phyloP scores from a whole-genome alignment of 768 basidiomycete species.

The Phanerochaete sordida region DNA sequence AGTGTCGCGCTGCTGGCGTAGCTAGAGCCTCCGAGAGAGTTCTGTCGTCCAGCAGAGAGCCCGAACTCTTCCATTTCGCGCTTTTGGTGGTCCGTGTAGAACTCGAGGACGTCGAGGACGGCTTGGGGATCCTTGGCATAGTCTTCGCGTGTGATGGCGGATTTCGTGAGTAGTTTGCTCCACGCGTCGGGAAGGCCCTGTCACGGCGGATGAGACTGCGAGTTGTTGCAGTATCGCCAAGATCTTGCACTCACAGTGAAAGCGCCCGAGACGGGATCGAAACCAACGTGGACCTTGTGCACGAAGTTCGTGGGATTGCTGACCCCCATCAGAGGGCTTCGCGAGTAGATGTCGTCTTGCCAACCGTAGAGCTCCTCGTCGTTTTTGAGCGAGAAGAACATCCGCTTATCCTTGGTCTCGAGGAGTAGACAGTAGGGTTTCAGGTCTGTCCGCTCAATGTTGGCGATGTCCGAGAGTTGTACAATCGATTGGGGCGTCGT shows the following conservation, averaged over 20 bases:
- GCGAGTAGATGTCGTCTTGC: constrained; percentile 95
- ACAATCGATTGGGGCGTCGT: constrained; percentile 53
- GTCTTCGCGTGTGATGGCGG: constrained; percentile 96
- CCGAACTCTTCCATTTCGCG: constrained; percentile 76
- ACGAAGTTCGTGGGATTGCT: constrained; percentile 96
- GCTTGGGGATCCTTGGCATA: constrained; percentile 97
- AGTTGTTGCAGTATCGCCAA: not conserved
- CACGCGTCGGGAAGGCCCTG: constrained; percentile 97
- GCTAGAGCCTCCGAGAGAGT: constrained; percentile 20
- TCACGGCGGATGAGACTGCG: not conserved
- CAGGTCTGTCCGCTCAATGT: constrained; percentile 88
- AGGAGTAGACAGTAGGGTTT: constrained; percentile 93
- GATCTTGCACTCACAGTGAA: constrained; percentile 72
- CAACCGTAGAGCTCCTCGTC: constrained; percentile 98
- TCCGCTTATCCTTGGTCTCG: constrained; percentile 81
- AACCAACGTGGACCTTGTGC: constrained; percentile 97
- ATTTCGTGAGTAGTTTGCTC: constrained; percentile 95
- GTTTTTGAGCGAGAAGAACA: constrained; percentile 78
- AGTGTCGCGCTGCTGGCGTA: constrained; percentile 21
- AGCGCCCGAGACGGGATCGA: constrained; percentile 88
- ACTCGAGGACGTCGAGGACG: constrained; percentile 95
- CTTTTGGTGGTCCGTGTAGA: constrained; percentile 97
- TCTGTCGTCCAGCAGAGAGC: constrained; percentile 11
- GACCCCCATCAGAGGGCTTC: constrained; percentile 90
- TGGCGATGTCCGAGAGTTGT: constrained; percentile 71